Evolutionary conservation across 371 early-diverging fungal species (phyloP), one percentile per base, ranked within the genome.

Genomic region (Lichtheimia ornata): DNA sequence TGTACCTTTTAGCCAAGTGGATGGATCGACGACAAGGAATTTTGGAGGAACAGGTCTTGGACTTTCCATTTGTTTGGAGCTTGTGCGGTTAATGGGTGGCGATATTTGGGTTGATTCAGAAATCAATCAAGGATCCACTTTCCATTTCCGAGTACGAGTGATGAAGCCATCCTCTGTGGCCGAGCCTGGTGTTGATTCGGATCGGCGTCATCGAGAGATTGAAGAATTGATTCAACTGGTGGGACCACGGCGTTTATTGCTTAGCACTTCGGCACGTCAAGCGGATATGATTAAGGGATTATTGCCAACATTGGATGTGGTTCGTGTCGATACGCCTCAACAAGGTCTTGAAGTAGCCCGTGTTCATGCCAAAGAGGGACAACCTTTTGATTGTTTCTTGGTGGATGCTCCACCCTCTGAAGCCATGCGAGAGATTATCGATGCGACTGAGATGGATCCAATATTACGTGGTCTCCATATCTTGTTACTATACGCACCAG

Each of bases 21-120:
- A 84, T 54, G 83, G 75, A 12, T 82, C 83, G 0, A 84, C 85
- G 0, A 84, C 85, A 53, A 69, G 77, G 71, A 78, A 71, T 18
- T 86, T 82, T 70, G 86, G 86, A 20, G 88, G 88, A 15, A 86
- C 86, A 4, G 88, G 88, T 4, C 57, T 88, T 6, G 88, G 88
- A n/a, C 70, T 88, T 17, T 79, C 83, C 15, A 86, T 88, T 18
- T 82, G 83, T 51, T 64, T 81, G 5, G 76, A 80, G 47, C 69
- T 88, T 17, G 82, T 84, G 7, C 61, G 74, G 15, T 63, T 83
- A 14, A 82, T 87, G 86, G 65, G 81, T 42, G 88, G 88, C 20
- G 68, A 69, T 30, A 77, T 86, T 15, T 61, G 67, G 18, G 87
- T 86, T 0, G 71, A 81, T 6, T 83, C 84, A 0, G 59, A 63